Base-by-base conservation (phyloP, 1,284 basidiomycete species). In the Ceratobasidium sp. region DNA sequence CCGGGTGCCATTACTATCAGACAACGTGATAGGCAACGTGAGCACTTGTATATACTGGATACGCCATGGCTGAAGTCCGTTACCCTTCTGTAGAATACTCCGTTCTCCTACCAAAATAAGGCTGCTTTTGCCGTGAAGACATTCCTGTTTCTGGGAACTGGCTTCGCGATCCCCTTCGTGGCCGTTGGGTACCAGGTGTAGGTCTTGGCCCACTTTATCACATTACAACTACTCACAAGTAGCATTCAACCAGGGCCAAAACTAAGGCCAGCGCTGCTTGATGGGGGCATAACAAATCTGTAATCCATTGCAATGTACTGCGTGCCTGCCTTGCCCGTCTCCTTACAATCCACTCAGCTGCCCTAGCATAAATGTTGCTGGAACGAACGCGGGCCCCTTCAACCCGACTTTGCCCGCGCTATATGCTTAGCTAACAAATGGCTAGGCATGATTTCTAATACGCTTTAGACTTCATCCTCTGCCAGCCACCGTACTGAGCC, bases 151-250 rank as follows among this genome's bases (percentile, higher is more conserved):
- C 62, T 75, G 16, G 69, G 75, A 8, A 43, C 73, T 27, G 77
- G 77, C 22, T 78, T 78, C 68, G 72, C 76, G 43, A 77, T 78
- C 62, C 77, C 77, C 29, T 76, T 78, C 75, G 68, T 78, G 43
- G 77, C 77, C 39, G 64, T 74, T 22, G 53, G 4, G 5, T 78
- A 77, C 53, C 77, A 78, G 53, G 39, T 78, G 77, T 76, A 56
- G 49, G 77, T 69, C 31, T 27, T 27, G 1, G 27, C 16, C 19
- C 24, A 2, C 43, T 49, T 13, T 5, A 13, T 9, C 58, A 58
- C 29, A 5, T 51, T 11, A 56, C 34, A 53, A 13, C n/a, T 43
- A 29, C 8, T 39, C 34, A 65, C n/a, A 51, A n/a, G 16, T 13
- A 16, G 29, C n/a, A n/a, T 64, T 27, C 27, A 29, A 37, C 19